Conservation (phyloP, 2,329 filamentous ascomycete genomes). For the Alternaria solani region DNA sequence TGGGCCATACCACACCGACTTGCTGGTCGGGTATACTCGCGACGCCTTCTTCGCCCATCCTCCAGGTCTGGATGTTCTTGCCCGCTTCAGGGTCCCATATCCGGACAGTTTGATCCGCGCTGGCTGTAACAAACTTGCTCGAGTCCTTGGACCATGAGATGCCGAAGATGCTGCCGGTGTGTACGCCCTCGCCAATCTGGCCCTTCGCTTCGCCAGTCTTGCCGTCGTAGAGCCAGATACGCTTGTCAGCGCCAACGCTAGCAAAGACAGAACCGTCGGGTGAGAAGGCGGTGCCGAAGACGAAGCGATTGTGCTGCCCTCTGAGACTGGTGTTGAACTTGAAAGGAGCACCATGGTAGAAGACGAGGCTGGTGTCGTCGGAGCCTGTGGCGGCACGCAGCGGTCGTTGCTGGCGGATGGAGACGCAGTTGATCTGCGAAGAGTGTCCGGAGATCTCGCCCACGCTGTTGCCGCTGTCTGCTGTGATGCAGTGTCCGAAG, state of each 20-base stretch:
- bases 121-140: conserved; percentile 86
- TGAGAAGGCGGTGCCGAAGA: conserved; percentile 87
- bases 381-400: conserved; percentile 88
- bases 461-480: conserved; percentile 91
- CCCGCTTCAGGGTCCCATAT: conserved; percentile 90
- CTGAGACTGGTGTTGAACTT: conserved; percentile 89
- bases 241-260: conserved; percentile 90
- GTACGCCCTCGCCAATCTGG: conserved; percentile 81
- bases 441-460: conserved; percentile 94
- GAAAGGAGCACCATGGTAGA: conserved; percentile 93
- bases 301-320: conserved; percentile 84
- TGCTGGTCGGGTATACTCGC: conserved; percentile 85
- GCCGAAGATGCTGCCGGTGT: conserved; percentile 91
- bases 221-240: conserved; percentile 94
- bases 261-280: conserved; percentile 84
- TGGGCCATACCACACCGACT: conserved; percentile 90
- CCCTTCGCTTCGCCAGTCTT: conserved; percentile 87
- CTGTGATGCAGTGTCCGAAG: conserved; percentile 90
- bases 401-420: conserved; percentile 88
- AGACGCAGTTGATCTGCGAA: conserved; percentile 87
- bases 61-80: conserved; percentile 82
- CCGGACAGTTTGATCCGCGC: conserved; percentile 92
- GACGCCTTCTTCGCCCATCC: conserved; percentile 76
- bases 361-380: conserved; percentile 88
- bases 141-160: conserved; percentile 91